Conservation (phyloP, 2,329 filamentous ascomycete genomes). For the Alternaria tenuissima region DNA sequence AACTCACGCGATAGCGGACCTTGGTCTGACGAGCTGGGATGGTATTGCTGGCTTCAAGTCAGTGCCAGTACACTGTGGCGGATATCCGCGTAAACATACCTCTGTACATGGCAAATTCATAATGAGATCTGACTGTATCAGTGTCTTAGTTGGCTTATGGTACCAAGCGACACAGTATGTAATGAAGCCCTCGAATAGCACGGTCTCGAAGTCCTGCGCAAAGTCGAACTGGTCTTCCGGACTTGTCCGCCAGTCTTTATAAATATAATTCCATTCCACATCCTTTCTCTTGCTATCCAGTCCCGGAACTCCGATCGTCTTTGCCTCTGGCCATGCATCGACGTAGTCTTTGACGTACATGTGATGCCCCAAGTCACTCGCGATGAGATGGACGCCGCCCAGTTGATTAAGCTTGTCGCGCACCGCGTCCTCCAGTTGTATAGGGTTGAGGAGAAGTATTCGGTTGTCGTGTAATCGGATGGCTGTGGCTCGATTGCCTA, state of each 20-base stretch:
- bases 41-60: constrained; percentile 20
- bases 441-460: constrained; percentile 22
- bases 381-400: constrained; percentile 23
- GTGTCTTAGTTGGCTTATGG: constrained; percentile 19
- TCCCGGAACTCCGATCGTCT: constrained; percentile 21
- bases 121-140: constrained; percentile 24
- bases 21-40: constrained; percentile 16
- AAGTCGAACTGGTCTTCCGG: constrained; percentile 26
- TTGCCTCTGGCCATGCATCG: constrained; percentile 19
- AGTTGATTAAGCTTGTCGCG: constrained; percentile 14
- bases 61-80: not conserved
- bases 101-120: constrained; percentile 29
- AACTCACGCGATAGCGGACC: constrained; percentile 19
- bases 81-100: not conserved
- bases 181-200: constrained; percentile 28
- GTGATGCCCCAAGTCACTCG: constrained; percentile 25
- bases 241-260: constrained; percentile 14
- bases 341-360: constrained; percentile 17
- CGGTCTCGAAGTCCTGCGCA: constrained; percentile 21
- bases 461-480: constrained; percentile 17
- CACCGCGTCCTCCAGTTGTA: constrained; percentile 16
- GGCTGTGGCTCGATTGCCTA: constrained; percentile 27
- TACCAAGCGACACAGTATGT: constrained; percentile 28
- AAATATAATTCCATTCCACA: constrained; percentile 22
- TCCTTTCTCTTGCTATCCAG: constrained; percentile 22